Evolutionary conservation across 352 stramenopile species (phyloP), one percentile per base, ranked within the genome.

Genomic region (Phytophthora aleatoria): DNA sequence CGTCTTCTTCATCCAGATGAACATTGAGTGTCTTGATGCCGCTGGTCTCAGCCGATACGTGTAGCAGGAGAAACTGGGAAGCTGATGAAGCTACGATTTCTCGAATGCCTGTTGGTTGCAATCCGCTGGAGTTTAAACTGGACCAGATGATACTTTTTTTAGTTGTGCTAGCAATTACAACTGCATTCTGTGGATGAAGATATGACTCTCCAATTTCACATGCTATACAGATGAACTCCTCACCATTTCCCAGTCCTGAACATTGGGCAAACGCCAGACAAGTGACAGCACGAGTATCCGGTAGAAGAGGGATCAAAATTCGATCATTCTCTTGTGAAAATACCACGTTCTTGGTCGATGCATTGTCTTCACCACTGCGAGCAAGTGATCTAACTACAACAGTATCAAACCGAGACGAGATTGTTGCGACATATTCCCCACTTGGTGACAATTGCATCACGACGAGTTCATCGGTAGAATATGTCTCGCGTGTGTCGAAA

Each of bases 381-480:
- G 13, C 3, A 51, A 74, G 50, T 6, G 50, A 61, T 50, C 38
- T 42, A 39, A 83, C 44, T 7, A 38, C 47, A 36, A 81, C 48
- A 35, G 7, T 42, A 36, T 69, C 39, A n/a, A 73, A 68, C 5
- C 3, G 50, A 15, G 74, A 69, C 15, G 67, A 64, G 2, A 82
- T 50, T 1, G 39, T 70, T 0, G 74, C 77, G 12, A 74, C 41
- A 24, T 28, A 33, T 3, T 60, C 12, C 7, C 49, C 50, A 33
- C 53, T 71, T 0, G 64, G 47, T 3, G 77, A 84, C 6, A 86
- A 47, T 8, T 67, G 57, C 31, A 84, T 24, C 9, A 75, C 15
- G 1, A 56, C 58, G 15, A 84, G 72, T 44, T 79, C 61, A 31
- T 47, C 24, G 16, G 24, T 26, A 39, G 10, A 1, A n/a, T 42